These are phyloP conservation scores for Cladophialophora bantiana DNA, from an alignment of 2,329 filamentous ascomycete species.

Conservation along the genomic window DNA sequence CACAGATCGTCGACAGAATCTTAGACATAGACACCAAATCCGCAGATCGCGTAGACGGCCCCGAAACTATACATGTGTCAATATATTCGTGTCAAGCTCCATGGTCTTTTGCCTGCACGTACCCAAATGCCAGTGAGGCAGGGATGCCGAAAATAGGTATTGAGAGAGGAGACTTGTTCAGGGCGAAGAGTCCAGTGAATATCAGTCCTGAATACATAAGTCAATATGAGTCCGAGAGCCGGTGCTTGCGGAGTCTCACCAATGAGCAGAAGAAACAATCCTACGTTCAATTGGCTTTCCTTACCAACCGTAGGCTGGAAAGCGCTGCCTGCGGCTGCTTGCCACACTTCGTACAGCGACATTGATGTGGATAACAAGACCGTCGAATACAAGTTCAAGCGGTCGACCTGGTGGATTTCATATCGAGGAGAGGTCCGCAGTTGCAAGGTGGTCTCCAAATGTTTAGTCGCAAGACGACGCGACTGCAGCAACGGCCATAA, in stretches of 20 bases:
- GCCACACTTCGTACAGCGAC: slow-evolving; percentile 89
- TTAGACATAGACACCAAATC: slow-evolving; percentile 97
- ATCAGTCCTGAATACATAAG: slow-evolving; percentile 60
- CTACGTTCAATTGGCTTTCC: slow-evolving; percentile 81
- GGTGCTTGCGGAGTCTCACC: slow-evolving; percentile 53
- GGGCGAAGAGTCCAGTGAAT: slow-evolving; percentile 25
- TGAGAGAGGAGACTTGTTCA: slow-evolving; percentile 75
- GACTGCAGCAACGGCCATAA: neutral
- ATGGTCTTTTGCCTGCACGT: slow-evolving; percentile 50
- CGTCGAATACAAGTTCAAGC: neutral
- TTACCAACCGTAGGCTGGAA: slow-evolving; percentile 83
- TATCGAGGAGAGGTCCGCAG: neutral
- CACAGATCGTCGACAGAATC: neutral
- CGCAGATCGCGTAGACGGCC: slow-evolving; percentile 98
- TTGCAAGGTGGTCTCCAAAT: slow-evolving; percentile 2
- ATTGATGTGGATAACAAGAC: slow-evolving; percentile 44
- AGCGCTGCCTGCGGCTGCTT: slow-evolving; percentile 85
- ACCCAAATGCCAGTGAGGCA: slow-evolving; percentile 90
- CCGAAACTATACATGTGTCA: slow-evolving; percentile 70
- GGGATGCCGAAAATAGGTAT: slow-evolving; percentile 81
- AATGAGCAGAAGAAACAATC: slow-evolving; percentile 74
- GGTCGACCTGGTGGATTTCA: neutral
- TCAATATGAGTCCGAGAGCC: slow-evolving; percentile 67
- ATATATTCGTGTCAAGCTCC: neutral
- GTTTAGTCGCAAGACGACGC: slow-evolving; percentile 1